Conservation (phyloP, 441 rosid genomes). For the Eutrema salsugineum region DNA sequence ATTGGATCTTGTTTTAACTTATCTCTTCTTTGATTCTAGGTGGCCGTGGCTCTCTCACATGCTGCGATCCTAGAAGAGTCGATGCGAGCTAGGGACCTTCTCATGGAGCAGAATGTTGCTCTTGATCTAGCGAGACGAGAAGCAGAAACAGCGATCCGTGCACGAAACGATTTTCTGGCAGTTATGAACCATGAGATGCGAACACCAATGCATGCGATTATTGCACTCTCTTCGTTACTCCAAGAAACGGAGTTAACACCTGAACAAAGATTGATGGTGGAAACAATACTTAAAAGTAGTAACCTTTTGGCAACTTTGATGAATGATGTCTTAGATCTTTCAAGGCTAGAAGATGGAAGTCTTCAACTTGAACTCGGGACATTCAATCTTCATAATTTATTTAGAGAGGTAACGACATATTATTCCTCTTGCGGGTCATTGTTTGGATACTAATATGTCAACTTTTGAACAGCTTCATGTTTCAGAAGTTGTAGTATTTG, state of each 20-base stretch:
- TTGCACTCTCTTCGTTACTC: slow-evolving; percentile 90
- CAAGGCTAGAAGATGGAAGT: slow-evolving; percentile 99
- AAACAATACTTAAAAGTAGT: slow-evolving; percentile 92
- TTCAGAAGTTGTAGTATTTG: not conserved
- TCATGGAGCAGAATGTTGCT: slow-evolving; percentile 93
- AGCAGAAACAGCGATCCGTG: slow-evolving; percentile 94
- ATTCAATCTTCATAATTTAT: slow-evolving; percentile 65
- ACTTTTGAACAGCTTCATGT: not conserved
- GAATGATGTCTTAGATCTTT: slow-evolving; percentile 96
- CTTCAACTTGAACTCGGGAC: slow-evolving; percentile 77
- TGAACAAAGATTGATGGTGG: slow-evolving; percentile 96
- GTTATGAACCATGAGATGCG: slow-evolving; percentile 99
- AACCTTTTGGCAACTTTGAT: slow-evolving; percentile 85
- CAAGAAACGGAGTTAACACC: slow-evolving; percentile 97
- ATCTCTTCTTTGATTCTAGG: slow-evolving; percentile 42
- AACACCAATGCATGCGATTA: slow-evolving; percentile 97
- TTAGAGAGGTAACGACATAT: slow-evolving; percentile 59
- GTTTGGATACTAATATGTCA: not conserved
- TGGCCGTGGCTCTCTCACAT: slow-evolving; percentile 98
- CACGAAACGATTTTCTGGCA: slow-evolving; percentile 97
- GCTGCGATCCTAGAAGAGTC: slow-evolving; percentile 98
- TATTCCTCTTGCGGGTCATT: not conserved
- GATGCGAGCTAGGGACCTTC: slow-evolving; percentile 97
- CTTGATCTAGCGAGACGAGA: slow-evolving; percentile 92
- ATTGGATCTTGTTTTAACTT: not conserved